Evolutionary conservation across 768 basidiomycete genomes (phyloP).

Genomic region (Tricholoma furcatifolium): DNA sequence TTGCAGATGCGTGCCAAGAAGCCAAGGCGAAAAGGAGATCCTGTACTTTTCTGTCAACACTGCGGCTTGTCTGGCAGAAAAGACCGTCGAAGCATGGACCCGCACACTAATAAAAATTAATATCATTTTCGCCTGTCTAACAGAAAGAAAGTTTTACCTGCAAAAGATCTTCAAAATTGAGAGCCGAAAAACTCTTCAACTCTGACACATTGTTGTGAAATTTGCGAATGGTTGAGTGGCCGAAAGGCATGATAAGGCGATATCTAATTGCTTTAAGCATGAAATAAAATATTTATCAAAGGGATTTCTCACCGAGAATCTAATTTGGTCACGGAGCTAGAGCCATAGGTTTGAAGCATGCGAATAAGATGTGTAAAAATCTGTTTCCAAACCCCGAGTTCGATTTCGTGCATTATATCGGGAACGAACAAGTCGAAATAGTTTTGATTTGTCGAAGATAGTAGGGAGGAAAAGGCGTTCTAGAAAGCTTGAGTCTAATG

Average conservation of each 20-base stretch:
- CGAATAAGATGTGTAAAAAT: constrained; percentile 23
- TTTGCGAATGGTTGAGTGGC: constrained; percentile 16
- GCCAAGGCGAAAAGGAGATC: constrained; percentile 16
- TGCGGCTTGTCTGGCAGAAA: constrained; percentile 11
- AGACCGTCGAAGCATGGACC: constrained; percentile 13
- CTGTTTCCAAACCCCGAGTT: constrained; percentile 25
- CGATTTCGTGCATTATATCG: constrained; percentile 27
- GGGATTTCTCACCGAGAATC: background rate
- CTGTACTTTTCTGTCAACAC: constrained; percentile 8
- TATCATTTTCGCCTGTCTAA: constrained; percentile 26
- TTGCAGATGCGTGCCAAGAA: constrained; percentile 24
- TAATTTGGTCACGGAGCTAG: constrained; percentile 22
- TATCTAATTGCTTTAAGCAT: background rate
- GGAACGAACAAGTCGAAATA: constrained; percentile 16
- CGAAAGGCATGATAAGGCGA: constrained; percentile 11
- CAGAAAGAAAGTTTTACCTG: constrained; percentile 22
- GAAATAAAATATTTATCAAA: background rate
- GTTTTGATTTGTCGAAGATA: constrained; percentile 15
- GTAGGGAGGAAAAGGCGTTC: constrained; percentile 10
- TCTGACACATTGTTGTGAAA: constrained; percentile 25
- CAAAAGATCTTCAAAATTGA: constrained; percentile 29
- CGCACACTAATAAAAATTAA: no score
- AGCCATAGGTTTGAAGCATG: no score
- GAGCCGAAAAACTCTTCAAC: constrained; percentile 23
- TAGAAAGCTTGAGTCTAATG: background rate